phyloP scores from a whole-genome alignment of 73 alveolate genomes.

The Symbiodinium pilosum region DNA sequence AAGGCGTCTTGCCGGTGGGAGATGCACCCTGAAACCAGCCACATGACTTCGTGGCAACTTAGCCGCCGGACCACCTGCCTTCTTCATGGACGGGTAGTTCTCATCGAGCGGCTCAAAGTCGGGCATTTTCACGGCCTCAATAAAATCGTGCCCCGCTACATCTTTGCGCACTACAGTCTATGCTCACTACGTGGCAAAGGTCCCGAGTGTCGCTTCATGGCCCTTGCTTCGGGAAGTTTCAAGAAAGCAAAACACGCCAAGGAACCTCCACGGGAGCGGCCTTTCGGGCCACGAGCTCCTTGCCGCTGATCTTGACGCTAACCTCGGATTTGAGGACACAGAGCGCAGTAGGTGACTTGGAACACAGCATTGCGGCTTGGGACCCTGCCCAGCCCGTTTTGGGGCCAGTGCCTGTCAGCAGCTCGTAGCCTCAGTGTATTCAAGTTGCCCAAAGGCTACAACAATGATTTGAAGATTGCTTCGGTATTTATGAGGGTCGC shows the following conservation, averaged over 20 bases:
- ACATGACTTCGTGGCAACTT: not conserved
- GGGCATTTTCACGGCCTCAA: constrained; percentile 18
- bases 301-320: constrained; percentile 69
- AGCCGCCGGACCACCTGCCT: not conserved
- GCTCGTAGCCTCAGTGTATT: constrained; percentile 17
- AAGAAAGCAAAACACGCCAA: not conserved
- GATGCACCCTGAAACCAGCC: constrained; percentile 51
- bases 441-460: too few relatives aligned
- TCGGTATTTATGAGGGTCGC: too few relatives aligned
- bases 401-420: constrained; percentile 38
- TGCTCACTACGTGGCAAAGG: too few relatives aligned
- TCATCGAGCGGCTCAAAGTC: constrained; percentile 59
- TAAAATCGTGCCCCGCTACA: too few relatives aligned
- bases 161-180: too few relatives aligned
- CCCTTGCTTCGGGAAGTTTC: not conserved
- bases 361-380: too few relatives aligned
- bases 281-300: constrained; percentile 37
- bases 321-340: not conserved
- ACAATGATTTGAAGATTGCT: too few relatives aligned
- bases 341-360: too few relatives aligned
- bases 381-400: constrained; percentile 26
- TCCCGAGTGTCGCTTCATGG: not conserved
- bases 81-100: constrained; percentile 20
- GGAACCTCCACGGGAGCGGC: not conserved
- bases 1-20: constrained; percentile 56